phyloP scores from a whole-genome alignment of 768 basidiomycete genomes.

The Termitomyces sp. region DNA sequence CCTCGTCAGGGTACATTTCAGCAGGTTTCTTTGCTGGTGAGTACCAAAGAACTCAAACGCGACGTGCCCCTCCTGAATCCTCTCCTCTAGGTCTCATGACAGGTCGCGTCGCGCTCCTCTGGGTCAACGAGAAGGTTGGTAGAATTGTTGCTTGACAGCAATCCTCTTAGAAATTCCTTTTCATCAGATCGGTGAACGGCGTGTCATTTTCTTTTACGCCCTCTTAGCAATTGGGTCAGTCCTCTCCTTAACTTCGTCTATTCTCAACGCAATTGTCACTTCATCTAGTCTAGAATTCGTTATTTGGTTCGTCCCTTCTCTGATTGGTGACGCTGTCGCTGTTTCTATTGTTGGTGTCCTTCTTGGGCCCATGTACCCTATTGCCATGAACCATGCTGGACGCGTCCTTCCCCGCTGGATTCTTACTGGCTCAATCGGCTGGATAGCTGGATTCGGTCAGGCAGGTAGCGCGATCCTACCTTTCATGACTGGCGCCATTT shows the following conservation, averaged over 20 bases:
- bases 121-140: slow-evolving; percentile 47
- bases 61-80: background rate
- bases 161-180: background rate
- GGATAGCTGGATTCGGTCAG: slow-evolving; percentile 66
- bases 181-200: slow-evolving; percentile 46
- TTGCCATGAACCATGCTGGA: slow-evolving; percentile 66
- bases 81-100: slow-evolving; percentile 41
- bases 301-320: slow-evolving; percentile 65
- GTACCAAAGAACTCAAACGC: background rate
- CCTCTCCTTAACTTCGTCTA: background rate
- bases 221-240: slow-evolving; percentile 44
- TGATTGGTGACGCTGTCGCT: slow-evolving; percentile 59
- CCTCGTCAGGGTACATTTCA: slow-evolving; percentile 24
- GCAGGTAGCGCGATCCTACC: slow-evolving; percentile 70
- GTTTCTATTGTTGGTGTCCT: slow-evolving; percentile 61
- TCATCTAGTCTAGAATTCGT: slow-evolving; percentile 50
- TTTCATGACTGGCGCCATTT: slow-evolving; percentile 67
- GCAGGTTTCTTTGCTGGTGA: slow-evolving; percentile 22
- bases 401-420: slow-evolving; percentile 68
- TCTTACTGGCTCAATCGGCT: slow-evolving; percentile 58
- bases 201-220: slow-evolving; percentile 46
- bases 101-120: slow-evolving; percentile 51
- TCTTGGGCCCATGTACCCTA: slow-evolving; percentile 74
- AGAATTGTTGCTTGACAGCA: background rate
- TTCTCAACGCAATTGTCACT: background rate